Percentiles rank a stretch among this genome's conserved stretches.
Evolutionary conservation across 352 stramenopile genomes (phyloP).

Genomic region (Ophiocytium majus): DNA sequence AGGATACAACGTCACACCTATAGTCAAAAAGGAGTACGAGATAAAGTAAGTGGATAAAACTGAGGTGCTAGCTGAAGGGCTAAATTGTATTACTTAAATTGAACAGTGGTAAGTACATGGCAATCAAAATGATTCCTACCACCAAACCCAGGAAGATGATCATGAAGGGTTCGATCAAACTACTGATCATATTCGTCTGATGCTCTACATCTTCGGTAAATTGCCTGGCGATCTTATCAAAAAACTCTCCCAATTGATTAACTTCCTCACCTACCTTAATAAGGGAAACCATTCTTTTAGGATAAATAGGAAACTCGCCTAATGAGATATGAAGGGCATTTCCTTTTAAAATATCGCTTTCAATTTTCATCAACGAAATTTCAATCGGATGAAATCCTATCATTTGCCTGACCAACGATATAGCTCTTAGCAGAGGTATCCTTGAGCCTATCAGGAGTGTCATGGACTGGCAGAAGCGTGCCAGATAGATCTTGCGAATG

Average conservation of each 20-base stretch:
- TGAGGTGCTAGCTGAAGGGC: no score
- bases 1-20: no score
- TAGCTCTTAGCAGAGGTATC: background rate
- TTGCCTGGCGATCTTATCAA: background rate
- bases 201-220: background rate
- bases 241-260: conserved; percentile 10
- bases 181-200: background rate
- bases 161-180: background rate
- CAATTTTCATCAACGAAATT: background rate
- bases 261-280: conserved; percentile 12
- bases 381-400: conserved; percentile 8
- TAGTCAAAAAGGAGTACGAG: no score
- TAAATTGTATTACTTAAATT: conserved; percentile 7
- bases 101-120: conserved; percentile 3
- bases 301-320: background rate
- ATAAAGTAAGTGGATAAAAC: no score
- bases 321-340: background rate
- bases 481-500: conserved; percentile 2
- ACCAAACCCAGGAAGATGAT: conserved; percentile 11
- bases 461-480: conserved; percentile 2
- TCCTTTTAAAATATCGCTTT: conserved; percentile 11
- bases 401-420: background rate
- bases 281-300: background rate
- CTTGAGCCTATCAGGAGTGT: background rate
- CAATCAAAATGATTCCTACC: conserved; percentile 3